These are phyloP conservation scores for Suhomyces pyralidae DNA, from an alignment of 805 yeast species.

Conservation along the genomic window DNA sequence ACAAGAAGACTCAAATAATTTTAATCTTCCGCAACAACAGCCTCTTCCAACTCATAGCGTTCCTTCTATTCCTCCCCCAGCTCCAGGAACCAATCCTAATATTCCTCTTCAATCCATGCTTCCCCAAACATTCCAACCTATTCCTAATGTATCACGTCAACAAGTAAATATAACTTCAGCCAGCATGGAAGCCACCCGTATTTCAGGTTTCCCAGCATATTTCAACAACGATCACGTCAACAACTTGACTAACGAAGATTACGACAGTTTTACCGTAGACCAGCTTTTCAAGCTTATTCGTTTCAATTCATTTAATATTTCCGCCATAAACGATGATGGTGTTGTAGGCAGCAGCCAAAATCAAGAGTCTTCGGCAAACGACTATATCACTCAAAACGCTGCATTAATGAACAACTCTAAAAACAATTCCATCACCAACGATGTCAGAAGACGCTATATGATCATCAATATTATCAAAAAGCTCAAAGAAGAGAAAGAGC, in stretches of 20 bases:
- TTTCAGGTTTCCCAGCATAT: slow-evolving; percentile 14
- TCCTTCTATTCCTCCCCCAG: not conserved
- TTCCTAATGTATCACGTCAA: not conserved
- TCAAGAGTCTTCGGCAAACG: not conserved
- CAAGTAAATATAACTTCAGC: slow-evolving; percentile 3
- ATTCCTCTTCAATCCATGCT: not conserved
- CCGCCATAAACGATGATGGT: not conserved
- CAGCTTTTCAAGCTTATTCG: slow-evolving; percentile 38
- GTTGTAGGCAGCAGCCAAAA: not conserved
- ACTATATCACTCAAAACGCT: slow-evolving; percentile 2
- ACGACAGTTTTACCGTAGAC: slow-evolving; percentile 34
- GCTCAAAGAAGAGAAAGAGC: slow-evolving; percentile 35
- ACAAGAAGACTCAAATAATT: not conserved
- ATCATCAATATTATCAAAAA: slow-evolving; percentile 36
- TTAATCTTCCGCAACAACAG: slow-evolving; percentile 2
- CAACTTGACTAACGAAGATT: slow-evolving; percentile 37
- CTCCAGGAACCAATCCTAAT: not conserved
- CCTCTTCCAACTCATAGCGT: not conserved
- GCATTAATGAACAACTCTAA: slow-evolving; percentile 3
- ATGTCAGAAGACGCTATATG: slow-evolving; percentile 34
- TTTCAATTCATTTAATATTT: slow-evolving; percentile 10
- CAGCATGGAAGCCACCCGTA: slow-evolving; percentile 4
- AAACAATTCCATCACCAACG: slow-evolving; percentile 21
- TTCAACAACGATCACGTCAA: slow-evolving; percentile 20
- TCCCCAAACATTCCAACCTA: not conserved